Evolutionary conservation across 2,329 filamentous ascomycete genomes (phyloP), one percentile per base, ranked within the genome.

Genomic region (Aspergillus felis): DNA sequence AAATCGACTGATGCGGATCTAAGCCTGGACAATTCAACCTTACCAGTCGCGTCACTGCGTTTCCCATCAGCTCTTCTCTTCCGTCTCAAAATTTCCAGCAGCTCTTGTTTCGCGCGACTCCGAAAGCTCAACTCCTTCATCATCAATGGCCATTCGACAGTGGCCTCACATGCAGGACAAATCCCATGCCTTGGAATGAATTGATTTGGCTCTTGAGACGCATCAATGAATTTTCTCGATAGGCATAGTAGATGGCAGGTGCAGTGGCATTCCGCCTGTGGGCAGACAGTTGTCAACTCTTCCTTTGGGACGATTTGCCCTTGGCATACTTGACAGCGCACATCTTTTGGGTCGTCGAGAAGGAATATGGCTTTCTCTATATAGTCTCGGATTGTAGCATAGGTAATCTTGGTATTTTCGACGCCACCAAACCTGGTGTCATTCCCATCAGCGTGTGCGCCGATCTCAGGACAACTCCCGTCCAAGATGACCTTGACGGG

Each of bases 91-190:
- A 85, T 85, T 20, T 54, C 51, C 44, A 86, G 82, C 1, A 92
- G 77, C 62, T 92, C 88, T 57, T 88, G 88, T 55, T 81, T 74
- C 0, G 88, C 92, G 25, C 90, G 82, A 38, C 84, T 78, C 32
- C 93, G 82, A 51, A 96, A 75, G 52, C 83, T 94, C 64, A 96
- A 74, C 70, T 96, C 92, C 69, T 87, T 92, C 77, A 95, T 88
- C 76, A 97, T 84, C 50, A 89, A 84, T 0, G 81, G 79, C 93
- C 93, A 97, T 52, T 79, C 71, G 1, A 92, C 75, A 4, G 78
- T 73, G 0, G 79, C 78, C 1, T 80, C 74, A 68, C 93, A 97
- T 22, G 76, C 76, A 0, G 91, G 91, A 74, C 93, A 97, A 2
- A 66, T 73, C 2, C 91, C 92, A 35, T 79, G 70, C 1, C 83